These are phyloP conservation scores for Pyrenophora seminiperda DNA, from an alignment of 2,329 filamentous ascomycete genomes.

Conservation along the genomic window DNA sequence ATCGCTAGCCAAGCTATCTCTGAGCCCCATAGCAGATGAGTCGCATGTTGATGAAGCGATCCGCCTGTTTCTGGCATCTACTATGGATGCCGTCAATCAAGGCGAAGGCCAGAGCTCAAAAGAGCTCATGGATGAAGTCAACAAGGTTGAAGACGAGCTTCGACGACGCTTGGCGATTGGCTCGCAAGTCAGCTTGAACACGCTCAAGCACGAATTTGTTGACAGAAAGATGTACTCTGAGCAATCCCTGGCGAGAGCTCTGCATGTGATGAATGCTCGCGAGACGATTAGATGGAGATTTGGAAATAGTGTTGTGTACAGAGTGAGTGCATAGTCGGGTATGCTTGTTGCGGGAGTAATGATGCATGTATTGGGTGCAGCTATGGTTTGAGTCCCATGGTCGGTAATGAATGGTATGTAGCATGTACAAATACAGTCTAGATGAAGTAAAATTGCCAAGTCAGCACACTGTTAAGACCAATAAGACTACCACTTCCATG, in stretches of 20 bases:
- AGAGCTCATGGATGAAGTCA: constrained; percentile 88
- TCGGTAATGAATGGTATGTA: too few relatives aligned
- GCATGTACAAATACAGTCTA: too few relatives aligned
- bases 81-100: constrained; percentile 96
- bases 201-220: constrained; percentile 86
- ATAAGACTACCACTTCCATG: too few relatives aligned
- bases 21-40: constrained; percentile 86
- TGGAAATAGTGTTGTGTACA: constrained; percentile 51
- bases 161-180: constrained; percentile 87
- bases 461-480: too few relatives aligned
- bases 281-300: constrained; percentile 85
- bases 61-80: constrained; percentile 90
- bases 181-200: constrained; percentile 90
- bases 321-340: constrained; percentile 21
- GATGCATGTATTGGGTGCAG: background rate
- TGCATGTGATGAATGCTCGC: constrained; percentile 83
- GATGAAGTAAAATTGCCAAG: too few relatives aligned
- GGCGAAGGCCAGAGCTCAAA: constrained; percentile 78
- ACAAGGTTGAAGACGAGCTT: constrained; percentile 85
- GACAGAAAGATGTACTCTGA: constrained; percentile 90
- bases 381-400: too few relatives aligned
- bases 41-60: constrained; percentile 97
- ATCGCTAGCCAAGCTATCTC: constrained; percentile 86
- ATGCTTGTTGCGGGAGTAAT: background rate
- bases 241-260: constrained; percentile 78